phyloP scores from a whole-genome alignment of 192 early-diverging fungal genomes.

The Coemansia sp. region DNA sequence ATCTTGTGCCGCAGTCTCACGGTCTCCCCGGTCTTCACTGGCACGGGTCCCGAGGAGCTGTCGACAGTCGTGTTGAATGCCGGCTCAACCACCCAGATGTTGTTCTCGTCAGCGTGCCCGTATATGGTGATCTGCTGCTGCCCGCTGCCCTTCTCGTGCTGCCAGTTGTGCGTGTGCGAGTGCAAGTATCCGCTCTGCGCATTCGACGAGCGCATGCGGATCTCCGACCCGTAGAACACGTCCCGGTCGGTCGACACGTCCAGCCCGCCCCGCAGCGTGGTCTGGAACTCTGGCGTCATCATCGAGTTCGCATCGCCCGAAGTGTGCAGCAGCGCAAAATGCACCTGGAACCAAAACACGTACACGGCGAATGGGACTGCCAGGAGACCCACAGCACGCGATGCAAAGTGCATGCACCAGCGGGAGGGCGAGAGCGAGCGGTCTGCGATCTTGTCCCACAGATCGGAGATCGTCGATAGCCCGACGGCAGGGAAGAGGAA shows the following conservation, averaged over 20 bases:
- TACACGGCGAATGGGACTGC: conserved; percentile 80
- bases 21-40: conserved; percentile 65
- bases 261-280: conserved; percentile 67
- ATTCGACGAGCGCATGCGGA: conserved; percentile 48
- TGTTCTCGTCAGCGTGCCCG: conserved; percentile 83
- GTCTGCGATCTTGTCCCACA: conserved; percentile 89
- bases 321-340: conserved; percentile 77
- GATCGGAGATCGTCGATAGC: conserved; percentile 75
- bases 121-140: conserved; percentile 86
- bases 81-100: conserved; percentile 68
- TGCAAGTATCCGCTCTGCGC: conserved; percentile 56
- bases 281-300: conserved; percentile 91
- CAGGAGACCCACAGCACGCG: conserved; percentile 84
- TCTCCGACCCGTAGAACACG: conserved; percentile 56
- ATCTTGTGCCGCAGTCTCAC: conserved; percentile 70
- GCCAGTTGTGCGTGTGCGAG: conserved; percentile 65
- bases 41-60: conserved; percentile 44
- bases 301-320: conserved; percentile 88
- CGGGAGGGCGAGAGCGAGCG: conserved; percentile 58
- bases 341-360: conserved; percentile 83
- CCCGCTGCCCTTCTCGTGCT: conserved; percentile 66
- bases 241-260: conserved; percentile 46
- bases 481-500: conserved; percentile 89
- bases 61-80: conserved; percentile 47
- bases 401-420: conserved; percentile 70